Base-by-base conservation (phyloP, 2,329 filamentous ascomycete genomes). In the Alternaria panax region DNA sequence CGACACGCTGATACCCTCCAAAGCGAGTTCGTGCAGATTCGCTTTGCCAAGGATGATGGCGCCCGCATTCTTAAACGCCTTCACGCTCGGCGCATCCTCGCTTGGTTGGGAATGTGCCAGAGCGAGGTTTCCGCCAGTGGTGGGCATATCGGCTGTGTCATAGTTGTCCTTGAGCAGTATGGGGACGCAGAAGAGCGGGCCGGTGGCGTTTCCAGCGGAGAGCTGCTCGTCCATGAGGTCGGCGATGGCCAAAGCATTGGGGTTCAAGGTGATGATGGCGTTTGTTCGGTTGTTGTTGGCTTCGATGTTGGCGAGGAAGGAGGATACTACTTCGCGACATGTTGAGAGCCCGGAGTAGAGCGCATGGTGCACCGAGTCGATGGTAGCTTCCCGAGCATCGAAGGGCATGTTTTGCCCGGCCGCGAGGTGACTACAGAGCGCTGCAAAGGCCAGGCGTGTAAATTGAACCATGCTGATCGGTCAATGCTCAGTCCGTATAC, bases 121-220 rank as follows among this genome's bases (percentile, higher is more conserved):
- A 5, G 81, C 84, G 7, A 82, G 66, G 59, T 79, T 84, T 5
- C 82, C 85, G 0, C 84, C 87, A 0, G 86, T 89, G 1, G 87
- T 90, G 42, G 82, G 82, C 74, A 87, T 83, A 20, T 82, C 81
- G 0, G 72, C 64, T 0, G 85, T 85, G 55, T 88, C 83, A 68
- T 84, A 88, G 68, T 89, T 90, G 74, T 90, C 88, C 71, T 90
- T 90, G 6, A 90, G 75, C 5, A 90, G 69, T 12, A 88, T 73
- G 0, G 88, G 87, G 18, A 90, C 80, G 68, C 87, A 88, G 71
- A 89, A 87, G 1, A 90, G 77, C 1, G 81, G 69, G 1, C 81
- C 83, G 0, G 81, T 82, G 24, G 79, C 76, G 68, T 87, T 86
- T 3, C 82, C 82, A 2, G 78, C 69, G 3, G 79, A 74, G 7